Percentiles rank a stretch among this genome's conserved stretches.
Evolutionary conservation across 305 asterid species (phyloP).

Genomic region (Petunia hybrid): DNA sequence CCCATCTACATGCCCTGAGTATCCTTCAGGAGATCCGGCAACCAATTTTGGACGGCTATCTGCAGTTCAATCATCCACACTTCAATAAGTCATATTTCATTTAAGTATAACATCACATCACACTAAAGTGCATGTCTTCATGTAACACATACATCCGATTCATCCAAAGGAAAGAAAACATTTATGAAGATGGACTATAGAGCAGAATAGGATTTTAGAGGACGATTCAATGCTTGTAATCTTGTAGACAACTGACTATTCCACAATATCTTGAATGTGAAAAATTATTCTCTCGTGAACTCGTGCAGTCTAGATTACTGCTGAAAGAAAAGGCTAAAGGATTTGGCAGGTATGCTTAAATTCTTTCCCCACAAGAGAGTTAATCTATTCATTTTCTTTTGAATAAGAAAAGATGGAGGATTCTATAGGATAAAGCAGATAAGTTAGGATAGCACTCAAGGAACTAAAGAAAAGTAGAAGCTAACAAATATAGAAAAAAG

Average conservation of each 20-base stretch:
- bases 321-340: background rate
- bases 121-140: background rate
- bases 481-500: conserved; percentile 43
- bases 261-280: background rate
- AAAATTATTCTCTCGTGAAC: background rate
- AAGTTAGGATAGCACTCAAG: conserved; percentile 32
- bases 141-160: background rate
- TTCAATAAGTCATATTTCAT: background rate
- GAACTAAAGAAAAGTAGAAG: conserved; percentile 48
- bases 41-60: conserved; percentile 94
- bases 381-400: conserved; percentile 35
- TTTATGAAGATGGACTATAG: background rate
- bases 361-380: conserved; percentile 37
- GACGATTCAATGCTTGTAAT: background rate
- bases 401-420: conserved; percentile 32
- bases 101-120: background rate
- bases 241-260: background rate
- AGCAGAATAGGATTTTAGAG: background rate
- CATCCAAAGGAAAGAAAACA: background rate
- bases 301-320: background rate
- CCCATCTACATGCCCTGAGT: conserved; percentile 92
- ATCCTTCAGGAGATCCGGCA: conserved; percentile 91
- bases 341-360: background rate
- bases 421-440: conserved; percentile 53
- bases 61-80: conserved; percentile 42